phyloP scores from a whole-genome alignment of 352 stramenopile genomes.

The Thalassiosira sp. region DNA sequence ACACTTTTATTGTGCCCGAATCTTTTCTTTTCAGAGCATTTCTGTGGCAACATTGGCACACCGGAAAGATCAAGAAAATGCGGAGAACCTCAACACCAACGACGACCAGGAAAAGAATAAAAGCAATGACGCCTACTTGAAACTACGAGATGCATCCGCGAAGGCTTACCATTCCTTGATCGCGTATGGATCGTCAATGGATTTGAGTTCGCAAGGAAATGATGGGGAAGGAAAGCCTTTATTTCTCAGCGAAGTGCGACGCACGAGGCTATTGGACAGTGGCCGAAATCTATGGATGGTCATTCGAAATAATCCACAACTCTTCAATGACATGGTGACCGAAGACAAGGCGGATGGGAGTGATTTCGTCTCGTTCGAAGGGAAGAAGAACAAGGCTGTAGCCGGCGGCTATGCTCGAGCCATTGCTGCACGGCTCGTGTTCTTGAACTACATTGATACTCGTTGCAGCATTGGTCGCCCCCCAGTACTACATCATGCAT shows the following conservation, averaged over 20 bases:
- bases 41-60: conserved; percentile 29
- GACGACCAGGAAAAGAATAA: conserved; percentile 11
- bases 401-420: conserved; percentile 40
- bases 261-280: conserved; percentile 15
- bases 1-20: conserved; percentile 1
- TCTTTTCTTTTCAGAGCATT: conserved; percentile 27
- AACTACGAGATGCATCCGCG: conserved; percentile 20
- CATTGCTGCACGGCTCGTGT: conserved; percentile 40
- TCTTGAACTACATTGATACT: conserved; percentile 53
- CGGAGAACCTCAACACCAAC: not conserved
- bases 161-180: conserved; percentile 35
- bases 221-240: not conserved
- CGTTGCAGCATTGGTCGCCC: conserved; percentile 26
- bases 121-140: conserved; percentile 19
- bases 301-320: conserved; percentile 34
- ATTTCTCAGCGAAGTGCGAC: conserved; percentile 17
- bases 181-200: conserved; percentile 31
- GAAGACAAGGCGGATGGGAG: conserved; percentile 3
- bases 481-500: conserved; percentile 8
- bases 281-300: conserved; percentile 51
- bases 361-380: conserved; percentile 21
- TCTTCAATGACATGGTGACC: conserved; percentile 36
- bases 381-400: conserved; percentile 37
- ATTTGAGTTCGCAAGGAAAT: conserved; percentile 12
- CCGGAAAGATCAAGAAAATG: conserved; percentile 11